phyloP scores from a whole-genome alignment of 2,329 filamentous ascomycete genomes.

The Pseudopyricularia javanii region DNA sequence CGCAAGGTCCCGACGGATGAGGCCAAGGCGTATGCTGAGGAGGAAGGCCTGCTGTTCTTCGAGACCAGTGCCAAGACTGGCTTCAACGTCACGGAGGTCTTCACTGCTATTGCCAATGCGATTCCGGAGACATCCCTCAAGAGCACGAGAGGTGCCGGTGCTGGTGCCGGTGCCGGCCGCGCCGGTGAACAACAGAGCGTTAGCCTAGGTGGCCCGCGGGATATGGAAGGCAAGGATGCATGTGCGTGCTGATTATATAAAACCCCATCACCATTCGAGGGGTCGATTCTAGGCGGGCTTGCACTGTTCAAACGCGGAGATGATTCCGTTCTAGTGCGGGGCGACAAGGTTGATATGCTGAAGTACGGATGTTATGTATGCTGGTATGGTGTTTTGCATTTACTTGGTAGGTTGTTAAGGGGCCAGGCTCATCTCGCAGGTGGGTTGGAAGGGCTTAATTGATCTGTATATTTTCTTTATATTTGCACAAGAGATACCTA shows the following conservation, averaged over 20 bases:
- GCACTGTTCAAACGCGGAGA: slow-evolving; percentile 5
- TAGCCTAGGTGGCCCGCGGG: slow-evolving; percentile 63
- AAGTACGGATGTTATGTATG: background rate
- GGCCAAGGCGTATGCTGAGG: slow-evolving; percentile 85
- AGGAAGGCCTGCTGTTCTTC: slow-evolving; percentile 89
- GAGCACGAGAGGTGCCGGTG: slow-evolving; percentile 62
- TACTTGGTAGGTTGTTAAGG: background rate
- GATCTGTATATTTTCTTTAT: background rate
- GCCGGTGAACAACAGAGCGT: slow-evolving; percentile 62
- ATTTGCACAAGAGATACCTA: no score
- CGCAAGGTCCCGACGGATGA: slow-evolving; percentile 85
- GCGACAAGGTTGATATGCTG: background rate
- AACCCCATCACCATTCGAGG: background rate
- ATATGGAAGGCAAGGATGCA: slow-evolving; percentile 72
- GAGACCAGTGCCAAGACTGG: slow-evolving; percentile 98
- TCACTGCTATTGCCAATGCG: slow-evolving; percentile 94
- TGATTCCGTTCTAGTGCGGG: background rate
- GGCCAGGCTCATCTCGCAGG: background rate
- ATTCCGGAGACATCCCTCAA: slow-evolving; percentile 96
- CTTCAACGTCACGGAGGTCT: slow-evolving; percentile 87
- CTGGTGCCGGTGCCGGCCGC: slow-evolving; percentile 45
- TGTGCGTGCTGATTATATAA: slow-evolving; percentile 61
- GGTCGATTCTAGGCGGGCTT: background rate
- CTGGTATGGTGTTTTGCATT: background rate
- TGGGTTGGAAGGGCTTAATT: background rate